Base-by-base conservation (phyloP, 164 flowering plant species). In the Tetracentron sinense region DNA sequence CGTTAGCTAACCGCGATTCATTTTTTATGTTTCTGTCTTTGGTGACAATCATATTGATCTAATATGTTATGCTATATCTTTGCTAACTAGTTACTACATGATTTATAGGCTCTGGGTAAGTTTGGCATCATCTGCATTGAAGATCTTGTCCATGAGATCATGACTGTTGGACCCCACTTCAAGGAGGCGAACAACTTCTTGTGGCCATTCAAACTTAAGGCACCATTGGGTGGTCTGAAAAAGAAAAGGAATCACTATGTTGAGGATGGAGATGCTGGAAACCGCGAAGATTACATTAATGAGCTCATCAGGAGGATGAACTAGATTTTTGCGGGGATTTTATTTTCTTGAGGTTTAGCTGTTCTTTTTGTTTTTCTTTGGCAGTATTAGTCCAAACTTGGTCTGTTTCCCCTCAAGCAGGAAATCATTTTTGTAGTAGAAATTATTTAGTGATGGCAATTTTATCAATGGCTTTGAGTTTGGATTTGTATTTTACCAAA, bases 221-320 rank as follows among this genome's bases (percentile, higher is more conserved):
- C 83, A 23, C 84, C 84, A 17, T 48, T 62, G 31, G 82, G 83
- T 58, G 88, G 88, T 21, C 25, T 79, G 16, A 69, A 81, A 63
- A 81, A 81, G 68, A 83, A 83, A 70, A 77, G 88, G 47, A 81
- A 83, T 42, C 85, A 83, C 33, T 83, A 79, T 52, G 85, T 81
- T 6, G 83, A 83, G 64, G 83, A 82, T 19, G 85, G 87, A 28
- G 87, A 83, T 74, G 85, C 83, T 47, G 85, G 87, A 29, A 83
- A 83, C 61, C 68, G 83, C 19, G 82, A 81, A 48, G 73, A 77
- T 56, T 77, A 68, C 66, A 67, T 75, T 52, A 75, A 75, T 17
- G 75, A 75, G 58, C 63, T 75, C 25, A 75, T 75, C 44, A 61
- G 75, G 58, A 55, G 78, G 57, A 71, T 75, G 78, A 75, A 75